phyloP scores from a whole-genome alignment of 192 early-diverging fungal species.

The Dissophora ornata region DNA sequence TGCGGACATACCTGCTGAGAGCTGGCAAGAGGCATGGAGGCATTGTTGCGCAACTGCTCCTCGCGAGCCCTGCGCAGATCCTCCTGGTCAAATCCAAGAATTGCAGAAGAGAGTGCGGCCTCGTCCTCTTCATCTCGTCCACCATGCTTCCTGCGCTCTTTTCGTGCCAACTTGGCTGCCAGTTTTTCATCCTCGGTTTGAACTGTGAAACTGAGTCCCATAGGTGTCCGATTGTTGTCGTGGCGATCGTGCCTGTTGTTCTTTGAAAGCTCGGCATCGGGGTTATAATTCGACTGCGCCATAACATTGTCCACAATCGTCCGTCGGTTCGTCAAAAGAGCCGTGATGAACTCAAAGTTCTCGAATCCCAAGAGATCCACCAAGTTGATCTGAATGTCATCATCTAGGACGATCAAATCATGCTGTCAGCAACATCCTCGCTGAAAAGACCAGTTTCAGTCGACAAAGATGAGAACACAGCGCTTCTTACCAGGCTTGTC shows the following conservation, averaged over 20 bases:
- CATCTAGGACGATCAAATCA: conserved; percentile 35
- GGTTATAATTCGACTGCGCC: conserved; percentile 51
- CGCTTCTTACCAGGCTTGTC: conserved; percentile 57
- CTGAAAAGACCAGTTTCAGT: not conserved
- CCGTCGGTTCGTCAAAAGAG: conserved; percentile 66
- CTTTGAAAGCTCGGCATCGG: conserved; percentile 19
- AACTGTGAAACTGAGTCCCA: conserved; percentile 75
- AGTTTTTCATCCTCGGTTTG: conserved; percentile 70
- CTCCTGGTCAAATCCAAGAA: conserved; percentile 77
- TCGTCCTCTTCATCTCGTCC: conserved; percentile 60
- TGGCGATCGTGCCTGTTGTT: conserved; percentile 24
- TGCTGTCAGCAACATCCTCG: not conserved
- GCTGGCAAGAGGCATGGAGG: conserved; percentile 40
- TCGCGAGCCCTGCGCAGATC: conserved; percentile 69
- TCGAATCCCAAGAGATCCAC: conserved; percentile 81
- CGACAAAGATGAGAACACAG: not conserved
- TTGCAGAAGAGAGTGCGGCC: conserved; percentile 62
- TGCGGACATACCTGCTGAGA: conserved; percentile 22
- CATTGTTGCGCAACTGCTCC: conserved; percentile 66
- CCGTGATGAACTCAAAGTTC: conserved; percentile 75
- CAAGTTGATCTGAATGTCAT: conserved; percentile 73
- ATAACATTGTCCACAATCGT: conserved; percentile 74
- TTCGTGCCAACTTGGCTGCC: conserved; percentile 68
- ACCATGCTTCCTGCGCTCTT: conserved; percentile 73
- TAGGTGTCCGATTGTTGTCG: conserved; percentile 55